phyloP scores from a whole-genome alignment of 345 rosid species.

The Boechera divaricarpa region DNA sequence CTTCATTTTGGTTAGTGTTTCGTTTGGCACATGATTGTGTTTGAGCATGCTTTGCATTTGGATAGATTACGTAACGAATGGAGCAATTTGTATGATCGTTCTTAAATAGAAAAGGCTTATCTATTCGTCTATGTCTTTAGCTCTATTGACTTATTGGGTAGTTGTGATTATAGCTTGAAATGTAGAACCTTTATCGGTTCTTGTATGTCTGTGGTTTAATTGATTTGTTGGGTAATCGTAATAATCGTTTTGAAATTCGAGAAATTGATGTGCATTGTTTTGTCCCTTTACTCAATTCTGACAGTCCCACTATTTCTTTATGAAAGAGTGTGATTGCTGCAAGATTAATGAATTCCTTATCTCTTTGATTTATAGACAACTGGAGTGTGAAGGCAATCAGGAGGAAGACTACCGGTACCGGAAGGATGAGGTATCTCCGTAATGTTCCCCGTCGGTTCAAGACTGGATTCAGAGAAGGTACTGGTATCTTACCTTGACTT shows the following conservation, averaged over 20 bases:
- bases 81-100: not conserved
- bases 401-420: slow-evolving; percentile 96
- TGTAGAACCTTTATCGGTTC: not conserved
- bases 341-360: not conserved
- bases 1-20: not conserved
- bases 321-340: not conserved
- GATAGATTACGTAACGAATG: not conserved
- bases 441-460: slow-evolving; percentile 86
- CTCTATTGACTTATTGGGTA: not conserved
- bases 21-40: not conserved
- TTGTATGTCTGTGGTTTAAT: not conserved
- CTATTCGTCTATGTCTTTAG: not conserved
- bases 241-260: not conserved
- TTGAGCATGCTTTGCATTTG: not conserved
- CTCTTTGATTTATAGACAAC: slow-evolving; percentile 57
- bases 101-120: no score
- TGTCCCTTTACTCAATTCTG: not conserved
- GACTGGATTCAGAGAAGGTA: slow-evolving; percentile 92
- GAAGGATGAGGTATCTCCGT: slow-evolving; percentile 90
- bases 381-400: slow-evolving; percentile 98
- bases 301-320: not conserved
- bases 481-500: not conserved
- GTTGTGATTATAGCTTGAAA: not conserved
- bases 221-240: not conserved
- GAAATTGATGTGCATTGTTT: not conserved